Evolutionary conservation across 2,329 filamentous ascomycete genomes (phyloP), one percentile per base, ranked within the genome.

Genomic region (Calcarisporium arbuscula): DNA sequence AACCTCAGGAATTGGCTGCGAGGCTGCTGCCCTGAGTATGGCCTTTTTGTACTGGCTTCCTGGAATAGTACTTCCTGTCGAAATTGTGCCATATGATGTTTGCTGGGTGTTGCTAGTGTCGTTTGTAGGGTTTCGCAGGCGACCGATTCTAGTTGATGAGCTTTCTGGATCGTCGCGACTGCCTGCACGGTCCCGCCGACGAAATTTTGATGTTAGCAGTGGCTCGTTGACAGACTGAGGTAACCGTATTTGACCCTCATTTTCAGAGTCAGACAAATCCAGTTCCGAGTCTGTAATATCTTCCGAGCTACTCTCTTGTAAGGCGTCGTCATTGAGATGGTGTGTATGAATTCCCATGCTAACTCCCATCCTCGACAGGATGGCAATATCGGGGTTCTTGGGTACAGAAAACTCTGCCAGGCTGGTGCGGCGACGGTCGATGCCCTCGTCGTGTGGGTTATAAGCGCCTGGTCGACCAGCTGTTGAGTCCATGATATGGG

Each of bases 301-400:
- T 9, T 60, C 57, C 4, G 49, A 51, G 23, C 45, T 47, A 8
- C 54, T 47, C 17, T 62, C 54, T 9, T 67, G 64, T 5, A 85
- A 64, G 9, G 82, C 70, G 17, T 77, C 72, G 37, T 76, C 70
- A 8, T 77, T 70, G 3, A 94, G 61, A 36, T 78, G 77, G 44
- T 88, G 82, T 4, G 85, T 88, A 43, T 80, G 80, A 60, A 90
- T 89, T 2, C 82, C 81, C 41, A 86, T 67, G 44, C 68, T 84
- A 16, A 85, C 68, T 4, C 80, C 80, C 30, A 84, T 58, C 57
- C 72, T 68, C 44, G 64, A 57, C 14, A 75, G 52, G 12, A 60
- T 57, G 5, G 65, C 65, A 16, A 75, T 65, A 1, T 64, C 79
- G 2, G 77, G 74, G 36, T 72, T 77, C 39, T 70, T 72, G 2